These are phyloP conservation scores for Periconia sp. DNA, from an alignment of 2,329 filamentous ascomycete genomes.

Conservation along the genomic window DNA sequence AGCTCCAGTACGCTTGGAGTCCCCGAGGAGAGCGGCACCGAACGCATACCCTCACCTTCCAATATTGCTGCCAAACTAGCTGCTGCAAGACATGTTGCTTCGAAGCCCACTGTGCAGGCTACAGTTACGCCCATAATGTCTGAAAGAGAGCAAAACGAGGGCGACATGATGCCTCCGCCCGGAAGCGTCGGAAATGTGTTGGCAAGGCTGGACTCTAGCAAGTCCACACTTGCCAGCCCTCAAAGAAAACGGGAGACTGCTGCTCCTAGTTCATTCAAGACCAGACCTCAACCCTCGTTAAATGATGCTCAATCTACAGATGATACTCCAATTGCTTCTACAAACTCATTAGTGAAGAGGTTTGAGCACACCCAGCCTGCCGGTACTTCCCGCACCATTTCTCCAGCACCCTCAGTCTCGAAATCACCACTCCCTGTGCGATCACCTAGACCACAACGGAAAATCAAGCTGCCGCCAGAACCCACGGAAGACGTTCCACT, in stretches of 20 bases:
- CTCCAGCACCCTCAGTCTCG: slow-evolving; percentile 22
- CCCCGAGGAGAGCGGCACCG: slow-evolving; percentile 23
- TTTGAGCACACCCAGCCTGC: slow-evolving; percentile 59
- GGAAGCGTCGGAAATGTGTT: slow-evolving; percentile 38
- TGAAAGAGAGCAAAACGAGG: slow-evolving; percentile 26
- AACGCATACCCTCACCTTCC: slow-evolving; percentile 56
- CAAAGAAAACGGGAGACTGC: slow-evolving; percentile 17
- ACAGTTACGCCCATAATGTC: slow-evolving; percentile 15
- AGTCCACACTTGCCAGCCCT: slow-evolving; percentile 12
- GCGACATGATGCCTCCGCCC: slow-evolving; percentile 32
- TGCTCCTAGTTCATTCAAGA: slow-evolving; percentile 16
- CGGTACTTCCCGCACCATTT: slow-evolving; percentile 15
- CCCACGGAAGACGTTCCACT: slow-evolving; percentile 20
- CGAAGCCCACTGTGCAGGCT: slow-evolving; percentile 23
- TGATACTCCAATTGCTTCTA: slow-evolving; percentile 62
- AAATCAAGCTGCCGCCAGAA: slow-evolving; percentile 32
- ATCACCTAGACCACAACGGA: slow-evolving; percentile 46
- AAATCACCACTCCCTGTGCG: slow-evolving; percentile 36
- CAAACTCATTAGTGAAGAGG: slow-evolving; percentile 66
- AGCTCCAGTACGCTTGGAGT: slow-evolving; percentile 35
- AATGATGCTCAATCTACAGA: slow-evolving; percentile 48
- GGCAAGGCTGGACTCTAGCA: slow-evolving; percentile 30
- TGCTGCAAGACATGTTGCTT: slow-evolving; percentile 61
- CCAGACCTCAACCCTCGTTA: slow-evolving; percentile 5
- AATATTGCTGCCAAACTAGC: slow-evolving; percentile 64